phyloP scores from a whole-genome alignment of 2,329 filamentous ascomycete genomes.

The Fusarium anguioides region DNA sequence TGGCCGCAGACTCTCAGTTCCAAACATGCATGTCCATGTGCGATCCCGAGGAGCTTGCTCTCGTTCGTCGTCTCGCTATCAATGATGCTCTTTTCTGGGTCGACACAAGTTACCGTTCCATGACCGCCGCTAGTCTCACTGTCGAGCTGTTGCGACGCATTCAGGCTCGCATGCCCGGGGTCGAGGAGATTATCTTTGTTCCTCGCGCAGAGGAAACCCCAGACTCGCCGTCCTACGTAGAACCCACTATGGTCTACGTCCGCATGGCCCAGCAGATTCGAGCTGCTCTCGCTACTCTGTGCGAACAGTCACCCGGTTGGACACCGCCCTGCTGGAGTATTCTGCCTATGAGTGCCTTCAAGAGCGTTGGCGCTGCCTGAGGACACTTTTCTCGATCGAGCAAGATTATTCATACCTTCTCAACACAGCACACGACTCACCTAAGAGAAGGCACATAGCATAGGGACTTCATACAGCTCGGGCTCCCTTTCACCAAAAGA shows the following conservation, averaged over 20 bases:
- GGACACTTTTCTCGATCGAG: background rate
- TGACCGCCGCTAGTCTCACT: conserved; percentile 54
- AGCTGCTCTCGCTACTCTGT: conserved; percentile 51
- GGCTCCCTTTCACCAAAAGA: background rate
- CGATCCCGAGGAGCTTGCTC: conserved; percentile 54
- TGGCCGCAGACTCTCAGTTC: conserved; percentile 59
- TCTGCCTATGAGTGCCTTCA: conserved; percentile 46
- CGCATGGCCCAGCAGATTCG: conserved; percentile 53
- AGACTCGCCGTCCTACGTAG: conserved; percentile 46
- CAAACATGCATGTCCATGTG: conserved; percentile 58
- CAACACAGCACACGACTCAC: background rate
- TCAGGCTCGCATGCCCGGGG: conserved; percentile 51
- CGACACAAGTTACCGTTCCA: conserved; percentile 50
- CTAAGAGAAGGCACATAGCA: background rate
- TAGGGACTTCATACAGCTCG: background rate
- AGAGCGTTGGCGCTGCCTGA: conserved; percentile 23
- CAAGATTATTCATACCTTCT: background rate
- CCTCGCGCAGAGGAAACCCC: conserved; percentile 53
- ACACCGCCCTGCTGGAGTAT: conserved; percentile 54
- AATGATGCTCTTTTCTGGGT: conserved; percentile 58
- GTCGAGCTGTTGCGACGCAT: conserved; percentile 55
- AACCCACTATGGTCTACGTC: conserved; percentile 48
- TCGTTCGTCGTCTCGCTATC: conserved; percentile 57
- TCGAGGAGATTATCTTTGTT: conserved; percentile 59
- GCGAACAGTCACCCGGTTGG: conserved; percentile 48